Evolutionary conservation across 179 eudicot species (phyloP), one percentile per base, ranked within the genome.

Genomic region (Silene coronaria): DNA sequence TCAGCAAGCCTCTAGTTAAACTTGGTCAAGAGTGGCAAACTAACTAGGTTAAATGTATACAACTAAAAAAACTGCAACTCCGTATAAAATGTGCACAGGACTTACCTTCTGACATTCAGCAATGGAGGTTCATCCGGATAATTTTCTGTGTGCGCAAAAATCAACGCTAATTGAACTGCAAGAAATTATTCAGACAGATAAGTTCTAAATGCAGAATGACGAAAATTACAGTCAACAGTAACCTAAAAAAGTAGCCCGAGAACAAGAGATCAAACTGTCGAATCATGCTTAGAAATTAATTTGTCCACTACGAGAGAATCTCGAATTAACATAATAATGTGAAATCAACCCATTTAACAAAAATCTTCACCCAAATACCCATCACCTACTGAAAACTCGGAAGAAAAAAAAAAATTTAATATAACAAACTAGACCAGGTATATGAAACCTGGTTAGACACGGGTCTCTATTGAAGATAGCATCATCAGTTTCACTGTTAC

Each of bases 111-210:
- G 64, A 95, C 89, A 83, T 85, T 88, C 82, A 95, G 79, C 83
- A 95, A 85, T 6, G 99, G 99, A 64, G 94, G 92, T 77, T 95
- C 99, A 80, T 95, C 99, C 2, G 99, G 99, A 84, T 95, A 95
- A 7, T 86, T 90, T 79, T 89, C 91, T 11, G 99, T 92, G 85
- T 95, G 99, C 0, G 96, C 83, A 87, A 95, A 95, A 76, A 92
- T 89, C 80, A 95, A 89, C 71, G 81, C 99, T 88, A 92, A 84
- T 77, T 84, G 85, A 88, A 92, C 97, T 94, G 96, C 87, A 88
- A 80, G 30, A 67, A 42, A 81, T 51, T 58, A 72, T 26, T 2
- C 38, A 60, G 68, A 58, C 57, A 76, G 51, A 60, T 68, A 42
- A 78, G 73, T 9, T 17, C 22, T 9, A 17, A 27, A 32, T 22